Evolutionary conservation across 352 stramenopile species (phyloP).

Genomic region (Aphanomyces euteiches): DNA sequence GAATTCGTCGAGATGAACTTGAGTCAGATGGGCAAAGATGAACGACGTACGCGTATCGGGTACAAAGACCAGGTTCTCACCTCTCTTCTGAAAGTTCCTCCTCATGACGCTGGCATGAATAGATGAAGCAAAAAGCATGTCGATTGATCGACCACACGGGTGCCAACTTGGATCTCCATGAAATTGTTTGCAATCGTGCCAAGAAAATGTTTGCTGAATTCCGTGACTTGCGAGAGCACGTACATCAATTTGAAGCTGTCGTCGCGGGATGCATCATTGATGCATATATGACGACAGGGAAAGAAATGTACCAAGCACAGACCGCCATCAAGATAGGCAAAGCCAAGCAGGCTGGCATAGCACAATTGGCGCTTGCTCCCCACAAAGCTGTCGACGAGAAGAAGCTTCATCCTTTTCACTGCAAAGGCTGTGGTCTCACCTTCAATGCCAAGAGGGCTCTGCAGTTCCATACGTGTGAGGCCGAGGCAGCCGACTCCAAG

Average conservation of each 20-base stretch:
- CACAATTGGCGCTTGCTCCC: slow-evolving; percentile 45
- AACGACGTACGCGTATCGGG: slow-evolving; percentile 92
- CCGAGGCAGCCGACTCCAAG: slow-evolving; percentile 41
- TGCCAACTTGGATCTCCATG: slow-evolving; percentile 92
- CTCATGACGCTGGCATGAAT: slow-evolving; percentile 28
- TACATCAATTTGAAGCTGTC: slow-evolving; percentile 93
- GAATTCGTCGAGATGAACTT: slow-evolving; percentile 96
- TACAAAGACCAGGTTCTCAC: slow-evolving; percentile 95
- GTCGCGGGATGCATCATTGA: slow-evolving; percentile 85
- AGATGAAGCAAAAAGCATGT: slow-evolving; percentile 93
- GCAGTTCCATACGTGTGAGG: slow-evolving; percentile 82
- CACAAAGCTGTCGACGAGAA: slow-evolving; percentile 86
- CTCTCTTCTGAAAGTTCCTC: slow-evolving; percentile 12
- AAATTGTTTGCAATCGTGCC: slow-evolving; percentile 91
- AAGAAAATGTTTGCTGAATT: slow-evolving; percentile 97
- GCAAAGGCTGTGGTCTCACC: slow-evolving; percentile 73
- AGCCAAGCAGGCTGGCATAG: slow-evolving; percentile 48
- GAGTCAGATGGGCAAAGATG: slow-evolving; percentile 95
- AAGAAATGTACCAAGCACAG: slow-evolving; percentile 83
- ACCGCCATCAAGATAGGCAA: slow-evolving; percentile 66
- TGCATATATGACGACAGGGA: slow-evolving; percentile 79
- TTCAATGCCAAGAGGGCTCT: slow-evolving; percentile 81
- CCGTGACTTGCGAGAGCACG: slow-evolving; percentile 92
- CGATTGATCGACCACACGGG: slow-evolving; percentile 89
- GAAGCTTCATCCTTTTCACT: slow-evolving; percentile 83